Conservation (phyloP, 129 eudicot genomes). For the Rutidosis leptorrhynchoides region DNA sequence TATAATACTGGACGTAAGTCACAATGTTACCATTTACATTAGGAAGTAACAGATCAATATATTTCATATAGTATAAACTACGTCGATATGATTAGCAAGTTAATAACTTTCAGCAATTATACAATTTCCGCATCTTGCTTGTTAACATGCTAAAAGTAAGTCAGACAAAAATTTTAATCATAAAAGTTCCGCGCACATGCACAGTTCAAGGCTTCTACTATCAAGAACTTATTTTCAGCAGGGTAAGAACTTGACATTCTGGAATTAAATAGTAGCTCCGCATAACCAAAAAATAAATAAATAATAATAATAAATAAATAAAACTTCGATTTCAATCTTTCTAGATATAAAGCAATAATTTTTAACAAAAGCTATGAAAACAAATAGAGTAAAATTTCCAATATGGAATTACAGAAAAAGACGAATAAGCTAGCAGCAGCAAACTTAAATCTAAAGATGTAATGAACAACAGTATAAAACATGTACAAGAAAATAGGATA, state of each 20-base stretch:
- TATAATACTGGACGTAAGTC: conserved; percentile 51
- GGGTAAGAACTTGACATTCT: no score
- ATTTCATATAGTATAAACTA: neutral
- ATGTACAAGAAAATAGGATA: conserved; percentile 5
- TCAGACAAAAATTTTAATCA: conserved; percentile 3
- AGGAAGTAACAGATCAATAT: no score
- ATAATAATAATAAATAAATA: no score
- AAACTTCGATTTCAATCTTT: neutral
- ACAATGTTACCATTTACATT: no score
- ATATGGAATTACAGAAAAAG: conserved; percentile 17
- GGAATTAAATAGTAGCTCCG: no score
- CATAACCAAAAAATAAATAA: no score
- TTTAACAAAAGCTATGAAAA: conserved; percentile 5
- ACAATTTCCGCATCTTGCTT: neutral
- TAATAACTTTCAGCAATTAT: neutral
- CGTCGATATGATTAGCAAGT: neutral
- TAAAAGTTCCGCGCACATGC: neutral
- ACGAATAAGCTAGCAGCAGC: conserved; percentile 11
- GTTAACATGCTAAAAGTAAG: neutral
- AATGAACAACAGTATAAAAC: conserved; percentile 4
- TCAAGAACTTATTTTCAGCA: neutral
- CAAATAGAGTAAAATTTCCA: conserved; percentile 1
- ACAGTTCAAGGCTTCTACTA: neutral
- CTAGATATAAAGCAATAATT: neutral
- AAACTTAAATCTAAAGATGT: conserved; percentile 3